Base-by-base conservation (phyloP, 1,139 yeast genomes). In the Diutina rugosa region DNA sequence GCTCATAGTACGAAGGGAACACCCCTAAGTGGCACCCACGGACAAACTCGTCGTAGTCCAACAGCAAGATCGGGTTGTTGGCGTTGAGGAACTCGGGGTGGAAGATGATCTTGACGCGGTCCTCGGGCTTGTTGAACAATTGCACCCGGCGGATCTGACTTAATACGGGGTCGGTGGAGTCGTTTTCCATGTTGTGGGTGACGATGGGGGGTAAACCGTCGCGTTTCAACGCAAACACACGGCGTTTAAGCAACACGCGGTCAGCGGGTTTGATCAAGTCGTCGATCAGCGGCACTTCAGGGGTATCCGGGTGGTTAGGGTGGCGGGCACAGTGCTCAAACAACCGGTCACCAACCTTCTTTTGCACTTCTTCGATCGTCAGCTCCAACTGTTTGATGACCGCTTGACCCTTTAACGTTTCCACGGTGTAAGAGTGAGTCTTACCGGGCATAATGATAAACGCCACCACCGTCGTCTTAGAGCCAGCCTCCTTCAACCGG, bases 21-120 rank as follows among this genome's bases (percentile, higher is more conserved):
- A 93, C 96, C 69, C 99, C 99, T 73, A 93, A 77, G 71, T 93
- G 98, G 70, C 98, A 91, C 60, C 99, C 99, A 65, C 99, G 83
- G 46, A 93, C 99, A 71, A 93, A 93, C 69, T 93, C 99, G 67
- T 93, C 99, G 69, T 93, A 93, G 70, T 93, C 99, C 60, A 93
- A 76, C 16, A 97, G 87, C 66, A 93, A 77, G 61, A 93, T 87
- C 55, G 99, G 98, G 71, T 93, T 93, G 70, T 90, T 91, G 55
- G 97, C 89, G 72, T 90, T 93, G 65, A 93, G 79, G 69, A 93
- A 93, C 71, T 93, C 99, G 0, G 99, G 99, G 69, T 93, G 99
- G 85, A 93, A 93, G 61, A 93, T 87, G 63, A 93, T 86, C 72
- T 93, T 93, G 61, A 93, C 99, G 56, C 97, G 78, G 72, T 93